Base-by-base conservation (phyloP, 345 rosid genomes). In the Odontarrhena argentea region DNA sequence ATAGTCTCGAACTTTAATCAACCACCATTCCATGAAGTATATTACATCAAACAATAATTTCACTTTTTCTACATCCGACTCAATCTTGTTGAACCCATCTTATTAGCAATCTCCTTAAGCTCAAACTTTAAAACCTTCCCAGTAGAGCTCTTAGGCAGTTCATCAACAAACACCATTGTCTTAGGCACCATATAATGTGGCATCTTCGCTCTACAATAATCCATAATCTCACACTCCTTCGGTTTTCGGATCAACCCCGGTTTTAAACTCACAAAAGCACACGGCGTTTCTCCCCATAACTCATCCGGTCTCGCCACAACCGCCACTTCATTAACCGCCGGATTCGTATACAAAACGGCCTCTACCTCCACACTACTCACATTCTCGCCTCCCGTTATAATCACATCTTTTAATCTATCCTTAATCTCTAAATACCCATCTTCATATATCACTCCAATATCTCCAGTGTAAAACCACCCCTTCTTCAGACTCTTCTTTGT, bases 351-450 rank as follows among this genome's bases (percentile, higher is more conserved):
- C 61, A 91, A n/a, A 58, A 88, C 82, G 1, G 89, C 81, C 37
- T 91, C 93, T 0, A 88, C 88, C 79, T 91, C 94, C 54, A 86
- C 83, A 12, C 86, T 85, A 66, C 91, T 85, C 60, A 91, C 70
- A 41, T 88, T 91, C 80, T 91, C 97, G 28, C 97, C 96, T 0
- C 97, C 97, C 12, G 89, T 83, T 1, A 91, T 91, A 22, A 88
- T 84, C 22, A 88, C 76, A 76, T 91, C 96, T 78, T 91, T 91
- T 2, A 83, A 82, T 12, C 93, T 76, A 68, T 91, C 96, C 43
- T 82, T 84, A 11, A 88, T 85, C 67, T 88, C 93, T 25, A 91
- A 3, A 46, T 83, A 91, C 2, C 91, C 86, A 53, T 91, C 89
- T 0, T 82, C 58, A 53, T 86, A 91, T 47, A 83, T 80, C 67